Conservation (phyloP, 352 stramenopile species). For the Phytophthora pinifolia region DNA sequence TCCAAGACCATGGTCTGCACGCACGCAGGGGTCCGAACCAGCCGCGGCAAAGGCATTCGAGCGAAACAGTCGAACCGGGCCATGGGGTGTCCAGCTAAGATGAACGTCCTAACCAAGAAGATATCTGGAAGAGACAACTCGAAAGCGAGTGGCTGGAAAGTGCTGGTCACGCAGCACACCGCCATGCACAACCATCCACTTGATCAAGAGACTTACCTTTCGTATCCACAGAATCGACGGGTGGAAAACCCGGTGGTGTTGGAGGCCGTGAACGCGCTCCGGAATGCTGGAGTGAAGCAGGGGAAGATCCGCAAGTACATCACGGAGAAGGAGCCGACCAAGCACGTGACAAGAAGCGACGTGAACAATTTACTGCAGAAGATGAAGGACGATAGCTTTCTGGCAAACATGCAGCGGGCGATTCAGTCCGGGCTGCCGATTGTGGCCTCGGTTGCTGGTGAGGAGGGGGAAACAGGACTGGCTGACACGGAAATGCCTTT, state of each 20-base stretch:
- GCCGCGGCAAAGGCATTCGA: constrained; percentile 18
- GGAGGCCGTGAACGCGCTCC: constrained; percentile 18
- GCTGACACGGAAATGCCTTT: too few relatives aligned
- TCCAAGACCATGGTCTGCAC: constrained; percentile 28
- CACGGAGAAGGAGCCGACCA: constrained; percentile 9
- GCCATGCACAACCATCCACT: constrained; percentile 19
- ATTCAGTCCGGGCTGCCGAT: not conserved
- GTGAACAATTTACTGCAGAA: constrained; percentile 16
- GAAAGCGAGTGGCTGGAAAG: constrained; percentile 11
- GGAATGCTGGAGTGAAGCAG: constrained; percentile 15
- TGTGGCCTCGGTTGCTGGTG: not conserved
- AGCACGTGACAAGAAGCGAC: constrained; percentile 15
- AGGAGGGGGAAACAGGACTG: too few relatives aligned
- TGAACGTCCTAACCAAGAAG: constrained; percentile 18
- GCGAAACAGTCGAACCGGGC: constrained; percentile 13
- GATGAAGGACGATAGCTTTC: constrained; percentile 9
- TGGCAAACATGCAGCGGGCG: not conserved
- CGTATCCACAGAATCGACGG: constrained; percentile 18
- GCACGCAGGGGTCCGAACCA: constrained; percentile 16
- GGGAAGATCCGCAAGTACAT: constrained; percentile 15
- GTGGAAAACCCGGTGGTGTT: constrained; percentile 19
- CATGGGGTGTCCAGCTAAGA: constrained; percentile 5
- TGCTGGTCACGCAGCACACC: constrained; percentile 17
- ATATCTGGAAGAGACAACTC: constrained; percentile 5
- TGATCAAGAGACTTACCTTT: constrained; percentile 13